A percentile compares a stretch with the other conserved stretches of the same genome.
Evolutionary conservation across 1,284 basidiomycete species (phyloP).

Genomic region (Tausonia pullulans): DNA sequence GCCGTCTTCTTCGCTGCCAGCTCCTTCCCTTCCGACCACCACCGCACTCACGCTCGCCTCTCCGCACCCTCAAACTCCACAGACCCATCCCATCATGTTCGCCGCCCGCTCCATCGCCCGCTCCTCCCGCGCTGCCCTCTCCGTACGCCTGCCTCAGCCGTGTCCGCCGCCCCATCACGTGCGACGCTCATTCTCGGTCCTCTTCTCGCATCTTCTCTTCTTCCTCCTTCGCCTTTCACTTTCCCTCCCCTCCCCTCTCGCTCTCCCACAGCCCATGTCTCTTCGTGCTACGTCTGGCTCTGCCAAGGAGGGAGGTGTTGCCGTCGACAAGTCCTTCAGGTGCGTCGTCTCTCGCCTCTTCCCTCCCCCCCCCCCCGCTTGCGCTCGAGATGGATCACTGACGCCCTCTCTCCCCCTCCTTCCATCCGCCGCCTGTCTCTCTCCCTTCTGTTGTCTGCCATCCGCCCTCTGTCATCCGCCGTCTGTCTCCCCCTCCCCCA

Average conservation of each 20-base stretch:
- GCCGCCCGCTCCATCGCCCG: neutral
- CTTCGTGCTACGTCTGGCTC: no score
- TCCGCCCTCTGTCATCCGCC: no score
- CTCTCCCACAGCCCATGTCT: neutral
- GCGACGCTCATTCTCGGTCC: neutral
- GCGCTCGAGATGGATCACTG: neutral
- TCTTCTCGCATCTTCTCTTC: neutral
- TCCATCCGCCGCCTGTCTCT: neutral
- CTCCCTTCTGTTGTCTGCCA: no score
- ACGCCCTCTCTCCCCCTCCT: neutral
- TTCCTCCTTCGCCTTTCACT: neutral
- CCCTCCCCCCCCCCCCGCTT: neutral
- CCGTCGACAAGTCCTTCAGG: neutral
- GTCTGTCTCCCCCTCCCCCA: no score
- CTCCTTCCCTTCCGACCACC: no score
- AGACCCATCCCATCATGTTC: neutral
- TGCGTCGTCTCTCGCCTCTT: neutral
- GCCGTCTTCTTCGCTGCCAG: neutral
- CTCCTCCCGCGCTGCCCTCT: neutral
- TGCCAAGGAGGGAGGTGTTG: no score
- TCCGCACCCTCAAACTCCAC: no score
- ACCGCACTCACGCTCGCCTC: no score
- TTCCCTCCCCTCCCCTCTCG: neutral
- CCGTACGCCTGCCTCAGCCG: no score
- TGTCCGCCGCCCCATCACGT: neutral